Evolutionary conservation across 495 filamentous ascomycete species (phyloP), one percentile per base, ranked within the genome.

Genomic region (Tirmania nivea): DNA sequence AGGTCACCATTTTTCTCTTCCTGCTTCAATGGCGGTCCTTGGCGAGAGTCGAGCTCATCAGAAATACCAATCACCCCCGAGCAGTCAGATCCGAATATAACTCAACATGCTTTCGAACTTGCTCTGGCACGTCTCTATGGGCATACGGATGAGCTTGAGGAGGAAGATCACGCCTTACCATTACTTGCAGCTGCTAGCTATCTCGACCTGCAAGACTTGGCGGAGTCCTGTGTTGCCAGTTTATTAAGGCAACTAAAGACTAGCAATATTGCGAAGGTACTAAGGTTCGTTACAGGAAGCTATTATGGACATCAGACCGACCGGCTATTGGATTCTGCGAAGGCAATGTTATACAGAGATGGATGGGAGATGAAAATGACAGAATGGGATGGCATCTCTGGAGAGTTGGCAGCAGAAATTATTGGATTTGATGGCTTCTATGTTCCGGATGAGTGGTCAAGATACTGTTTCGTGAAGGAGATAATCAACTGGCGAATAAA

Each of bases 361-460:
- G 75, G 75, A 14, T 77, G 74, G 75, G 67, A 73, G 53, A 78
- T 78, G 76, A 68, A 67, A 11, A 56, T 78, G 4, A 59, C 60
- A 14, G 73, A 72, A 54, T 78, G 75, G 75, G 76, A 78, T 50
- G 72, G 69, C 34, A 74, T 78, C 12, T 71, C 73, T 20, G 72
- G 71, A 2, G 75, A 78, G 54, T 65, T 77, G 52, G 68, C 74
- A 19, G 68, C 73, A 14, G 74, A 78, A 51, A 71, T 78, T 12
- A 69, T 78, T 55, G 75, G 75, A 11, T 73, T 71, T n/a, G 75
- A 78, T 60, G 75, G 75, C 25, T 78, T 78, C 58, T 78, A 72
- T 60, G 69, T 78, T 37, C 67, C 71, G 16, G 73, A 69, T 34
- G 75, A 78, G 60, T 78, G 75, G 74, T 66, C 74, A 55, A 67